Base-by-base conservation (phyloP, 2,329 filamentous ascomycete genomes). In the Mycogone perniciosa region DNA sequence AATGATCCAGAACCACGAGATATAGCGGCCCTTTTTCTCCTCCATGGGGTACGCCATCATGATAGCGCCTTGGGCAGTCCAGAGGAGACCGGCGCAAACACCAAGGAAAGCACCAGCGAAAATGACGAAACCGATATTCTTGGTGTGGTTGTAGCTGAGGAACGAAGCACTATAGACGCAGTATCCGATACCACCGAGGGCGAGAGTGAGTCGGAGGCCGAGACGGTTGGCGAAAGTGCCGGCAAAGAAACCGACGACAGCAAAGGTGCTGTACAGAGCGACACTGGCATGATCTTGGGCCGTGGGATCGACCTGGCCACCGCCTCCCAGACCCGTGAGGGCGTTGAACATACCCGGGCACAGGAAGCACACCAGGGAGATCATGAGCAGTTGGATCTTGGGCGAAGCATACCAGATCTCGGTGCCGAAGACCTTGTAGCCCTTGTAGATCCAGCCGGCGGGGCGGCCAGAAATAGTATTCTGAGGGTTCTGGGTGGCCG, bases 1-100 rank as follows among this genome's bases (percentile, higher is more conserved):
- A 62, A 96, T 95, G 67, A 90, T 84, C 91, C 91, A 96, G 72
- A 96, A 96, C 73, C 83, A 84, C 54, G 87, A 87, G 66, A 96
- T 95, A 67, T 90, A 96, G 53, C 85, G 84, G 41, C 91, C 91
- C 76, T 96, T 96, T 57, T 82, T 80, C 33, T 81, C 69, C 70
- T 96, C 91, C 20, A 80, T 75, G 2, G 90, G 90, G 67, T 96
- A 96, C 38, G 87, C 84, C 82, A 95, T 92, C 85, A 92, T 91
- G 63, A 92, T 88, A 53, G 86, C 84, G 53, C 88, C 88, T 70
- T 92, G 88, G 1, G 86, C 88, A 33, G 85, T 85, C 88, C 88
- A 93, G 35, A 93, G 75, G 37, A 92, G 75, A 63, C 86, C 88
- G 43, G 88, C 88, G 63, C 87, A 91, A 51, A 89, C 72, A 68